Percentiles rank a stretch among this genome's conserved stretches.
Conservation (phyloP, 495 filamentous ascomycete species). For the Choiromyces venosus region DNA sequence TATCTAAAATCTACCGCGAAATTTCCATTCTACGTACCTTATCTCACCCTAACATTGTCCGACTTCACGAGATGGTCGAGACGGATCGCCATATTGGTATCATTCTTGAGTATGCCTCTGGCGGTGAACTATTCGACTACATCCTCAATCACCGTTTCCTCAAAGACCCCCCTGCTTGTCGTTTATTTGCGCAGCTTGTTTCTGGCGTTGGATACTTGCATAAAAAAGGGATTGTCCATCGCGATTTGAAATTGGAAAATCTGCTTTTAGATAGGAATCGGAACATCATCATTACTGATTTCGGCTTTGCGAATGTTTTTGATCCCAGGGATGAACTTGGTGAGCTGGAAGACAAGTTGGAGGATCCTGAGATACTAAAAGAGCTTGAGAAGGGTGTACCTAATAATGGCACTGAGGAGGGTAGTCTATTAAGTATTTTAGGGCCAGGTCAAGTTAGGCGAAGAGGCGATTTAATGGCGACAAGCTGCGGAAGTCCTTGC, state of each 20-base stretch:
- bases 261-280: conserved; percentile 89
- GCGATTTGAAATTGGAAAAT: conserved; percentile 96
- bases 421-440: conserved; percentile 39
- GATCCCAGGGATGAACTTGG: conserved; percentile 78
- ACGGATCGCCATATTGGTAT: conserved; percentile 95
- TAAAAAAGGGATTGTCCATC: conserved; percentile 98
- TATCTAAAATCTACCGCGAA: conserved; percentile 96
- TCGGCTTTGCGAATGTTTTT: conserved; percentile 98
- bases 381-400: conserved; percentile 43
- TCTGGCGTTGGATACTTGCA: conserved; percentile 97
- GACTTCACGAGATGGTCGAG: conserved; percentile 96
- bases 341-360: conserved; percentile 80
- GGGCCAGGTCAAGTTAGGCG: conserved; percentile 45
- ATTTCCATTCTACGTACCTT: conserved; percentile 82
- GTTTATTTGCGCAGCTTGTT: conserved; percentile 90
- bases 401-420: conserved; percentile 28
- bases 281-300: conserved; percentile 99
- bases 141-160: conserved; percentile 94
- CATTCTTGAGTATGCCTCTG: conserved; percentile 96
- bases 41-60: conserved; percentile 93
- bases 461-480: conserved; percentile 73
- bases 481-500: conserved; percentile 78
- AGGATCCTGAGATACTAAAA: conserved; percentile 44
- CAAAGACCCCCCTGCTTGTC: conserved; percentile 82
- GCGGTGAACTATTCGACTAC: conserved; percentile 96